Conservation (phyloP, 2,329 filamentous ascomycete genomes). For the Trichophyton benhamiae region DNA sequence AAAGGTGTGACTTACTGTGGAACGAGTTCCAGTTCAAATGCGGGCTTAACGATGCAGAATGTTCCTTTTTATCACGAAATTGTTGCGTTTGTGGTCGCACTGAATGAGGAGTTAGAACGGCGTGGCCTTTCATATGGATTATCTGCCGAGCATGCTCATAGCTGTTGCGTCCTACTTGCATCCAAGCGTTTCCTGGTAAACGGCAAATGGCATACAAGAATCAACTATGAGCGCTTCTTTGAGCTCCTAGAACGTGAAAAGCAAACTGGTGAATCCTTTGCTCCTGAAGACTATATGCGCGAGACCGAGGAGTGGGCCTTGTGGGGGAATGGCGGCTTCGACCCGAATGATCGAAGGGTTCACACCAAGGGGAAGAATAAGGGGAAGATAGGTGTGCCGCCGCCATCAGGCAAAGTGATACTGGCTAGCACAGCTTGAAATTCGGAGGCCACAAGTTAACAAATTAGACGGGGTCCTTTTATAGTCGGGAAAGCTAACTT, state of each 20-base stretch:
- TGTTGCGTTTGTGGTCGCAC: constrained; percentile 62
- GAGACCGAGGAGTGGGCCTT: constrained; percentile 86
- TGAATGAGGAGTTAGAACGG: constrained; percentile 55
- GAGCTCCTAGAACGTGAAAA: constrained; percentile 57
- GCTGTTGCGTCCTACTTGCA: constrained; percentile 80
- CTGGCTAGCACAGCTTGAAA: neutral
- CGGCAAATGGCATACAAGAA: constrained; percentile 79
- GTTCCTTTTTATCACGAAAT: constrained; percentile 94
- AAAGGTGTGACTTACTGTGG: constrained; percentile 97
- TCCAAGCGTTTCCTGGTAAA: constrained; percentile 65
- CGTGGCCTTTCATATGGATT: constrained; percentile 76
- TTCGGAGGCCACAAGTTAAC: neutral
- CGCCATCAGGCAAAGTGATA: neutral
- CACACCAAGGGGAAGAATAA: constrained; percentile 63
- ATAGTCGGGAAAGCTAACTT: neutral
- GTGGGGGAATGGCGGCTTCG: constrained; percentile 90
- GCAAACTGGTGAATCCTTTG: constrained; percentile 52
- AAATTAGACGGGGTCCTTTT: neutral
- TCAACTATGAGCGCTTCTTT: constrained; percentile 86
- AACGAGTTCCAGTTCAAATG: constrained; percentile 69
- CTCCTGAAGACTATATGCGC: constrained; percentile 82
- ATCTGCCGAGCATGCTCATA: constrained; percentile 88
- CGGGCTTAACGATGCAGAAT: constrained; percentile 90
- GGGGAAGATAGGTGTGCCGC: constrained; percentile 4
- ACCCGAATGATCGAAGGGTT: constrained; percentile 77